Base-by-base conservation (phyloP, 2,329 filamentous ascomycete genomes). In the Dothistroma septosporum region DNA sequence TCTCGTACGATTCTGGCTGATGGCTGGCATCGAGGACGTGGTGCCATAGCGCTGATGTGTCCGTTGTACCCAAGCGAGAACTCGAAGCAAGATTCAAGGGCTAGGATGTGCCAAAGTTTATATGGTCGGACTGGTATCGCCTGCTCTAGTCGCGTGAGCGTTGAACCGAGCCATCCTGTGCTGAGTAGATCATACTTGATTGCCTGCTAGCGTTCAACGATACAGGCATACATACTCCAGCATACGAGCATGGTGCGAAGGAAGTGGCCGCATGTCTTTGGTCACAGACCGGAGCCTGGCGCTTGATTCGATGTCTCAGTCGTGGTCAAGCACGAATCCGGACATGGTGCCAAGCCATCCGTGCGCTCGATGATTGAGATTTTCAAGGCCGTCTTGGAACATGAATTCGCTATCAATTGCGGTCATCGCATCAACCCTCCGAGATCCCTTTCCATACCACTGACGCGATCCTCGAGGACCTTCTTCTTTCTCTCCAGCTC, bases 381-480 rank as follows among this genome's bases (percentile, higher is more conserved):
- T 28, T 28, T 6, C 24, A 28, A 6, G 24, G 24, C 24, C 24
- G 24, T 28, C 24, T 28, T 28, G 2, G 3, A 28, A 28, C 24
- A 28, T 28, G 24, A 3, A 28, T 6, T 28, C 24, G 24, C 24
- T 28, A 28, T 28, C 24, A 28, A 3, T 28, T 28, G 24, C 41
- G 41, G 19, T 80, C 74, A 84, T 63, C 82, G 75, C 69, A 85
- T 74, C 44, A 87, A 70, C 0, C 85, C 85, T 21, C 85, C 85
- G n/a, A 89, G 77, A 72, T 89, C 86, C 68, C 81, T 82, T 62
- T 87, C 86, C 83, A 89, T 88, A 1, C 84, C 85, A 50, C 77
- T 82, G n/a, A 89, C 85, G 35, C 86, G 79, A 22, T 83, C 83
- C 69, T 89, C 86, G 12, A 90, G 74, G 7, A 75, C 77, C 55